Evolutionary conservation across 2,329 filamentous ascomycete genomes (phyloP).

Genomic region (Phoma herbarum): DNA sequence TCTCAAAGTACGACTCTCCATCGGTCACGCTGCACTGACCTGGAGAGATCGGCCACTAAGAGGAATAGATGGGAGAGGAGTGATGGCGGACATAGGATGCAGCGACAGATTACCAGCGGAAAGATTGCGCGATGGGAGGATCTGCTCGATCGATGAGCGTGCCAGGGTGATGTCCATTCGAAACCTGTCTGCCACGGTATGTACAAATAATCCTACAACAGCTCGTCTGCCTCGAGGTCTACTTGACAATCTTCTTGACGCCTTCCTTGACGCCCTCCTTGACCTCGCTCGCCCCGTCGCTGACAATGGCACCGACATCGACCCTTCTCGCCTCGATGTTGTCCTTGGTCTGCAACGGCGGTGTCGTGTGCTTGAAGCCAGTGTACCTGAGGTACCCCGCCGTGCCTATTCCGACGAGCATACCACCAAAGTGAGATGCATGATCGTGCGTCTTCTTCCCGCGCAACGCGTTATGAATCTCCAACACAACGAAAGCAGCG

Average conservation of each 20-base stretch:
- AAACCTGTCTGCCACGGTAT: neutral
- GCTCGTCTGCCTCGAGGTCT: neutral
- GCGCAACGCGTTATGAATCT: constrained; percentile 32
- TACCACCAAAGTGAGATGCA: constrained; percentile 50
- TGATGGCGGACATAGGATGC: too few species aligned
- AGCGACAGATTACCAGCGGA: too few species aligned
- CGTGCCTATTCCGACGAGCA: constrained; percentile 34
- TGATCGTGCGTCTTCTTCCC: constrained; percentile 36
- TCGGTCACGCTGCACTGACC: too few species aligned
- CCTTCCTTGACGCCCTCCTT: constrained; percentile 44
- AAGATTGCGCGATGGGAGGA: too few species aligned
- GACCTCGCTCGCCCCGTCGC: constrained; percentile 40
- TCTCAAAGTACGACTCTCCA: too few species aligned
- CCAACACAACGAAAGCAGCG: constrained; percentile 35
- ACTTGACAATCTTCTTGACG: constrained; percentile 31
- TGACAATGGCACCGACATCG: constrained; percentile 36
- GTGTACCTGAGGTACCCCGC: constrained; percentile 41
- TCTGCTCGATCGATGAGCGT: too few species aligned
- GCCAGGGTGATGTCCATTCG: too few species aligned
- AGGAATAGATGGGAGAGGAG: too few species aligned
- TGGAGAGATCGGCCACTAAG: too few species aligned
- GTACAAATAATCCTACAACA: neutral
- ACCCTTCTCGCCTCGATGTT: constrained; percentile 30
- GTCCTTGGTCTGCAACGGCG: constrained; percentile 6
- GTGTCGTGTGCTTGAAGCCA: constrained; percentile 23